Evolutionary conservation across 1,284 basidiomycete species (phyloP).

Genomic region (Ganoderma leucocontextum): DNA sequence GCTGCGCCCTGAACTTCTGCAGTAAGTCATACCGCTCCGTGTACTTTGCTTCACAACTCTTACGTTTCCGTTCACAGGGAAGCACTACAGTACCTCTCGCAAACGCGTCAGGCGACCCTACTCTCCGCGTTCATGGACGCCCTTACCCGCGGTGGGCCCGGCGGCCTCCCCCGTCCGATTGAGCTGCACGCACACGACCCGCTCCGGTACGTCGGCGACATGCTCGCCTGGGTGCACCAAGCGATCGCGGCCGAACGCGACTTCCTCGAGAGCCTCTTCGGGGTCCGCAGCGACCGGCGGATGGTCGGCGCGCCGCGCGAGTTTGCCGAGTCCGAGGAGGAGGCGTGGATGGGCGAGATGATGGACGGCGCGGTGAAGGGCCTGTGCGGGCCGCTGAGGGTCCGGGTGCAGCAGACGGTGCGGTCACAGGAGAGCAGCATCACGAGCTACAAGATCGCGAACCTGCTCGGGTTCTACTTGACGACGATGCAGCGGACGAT

Average conservation of each 20-base stretch:
- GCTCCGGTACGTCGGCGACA: constrained; percentile 95
- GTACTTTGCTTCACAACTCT: not conserved
- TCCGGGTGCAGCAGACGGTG: constrained; percentile 92
- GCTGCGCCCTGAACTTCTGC: constrained; percentile 80
- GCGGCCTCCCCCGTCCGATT: constrained; percentile 91
- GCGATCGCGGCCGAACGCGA: constrained; percentile 94
- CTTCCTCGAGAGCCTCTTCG: constrained; percentile 88
- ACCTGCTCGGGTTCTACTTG: constrained; percentile 94
- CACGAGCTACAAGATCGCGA: constrained; percentile 90
- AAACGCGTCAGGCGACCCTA: constrained; percentile 84
- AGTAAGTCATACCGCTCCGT: constrained; percentile 55
- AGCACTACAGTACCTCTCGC: constrained; percentile 78
- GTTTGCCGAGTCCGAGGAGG: constrained; percentile 70
- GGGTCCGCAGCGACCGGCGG: constrained; percentile 65
- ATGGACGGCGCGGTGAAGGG: constrained; percentile 88
- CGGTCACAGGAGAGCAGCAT: constrained; percentile 93
- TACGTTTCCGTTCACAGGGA: constrained; percentile 60
- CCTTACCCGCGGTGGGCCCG: constrained; percentile 89
- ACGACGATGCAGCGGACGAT: constrained; percentile 93
- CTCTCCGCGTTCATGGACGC: constrained; percentile 87
- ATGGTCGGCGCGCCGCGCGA: constrained; percentile 82
- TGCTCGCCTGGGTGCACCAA: constrained; percentile 99
- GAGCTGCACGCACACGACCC: constrained; percentile 98
- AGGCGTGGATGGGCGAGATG: constrained; percentile 82
- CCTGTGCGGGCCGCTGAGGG: constrained; percentile 87